Evolutionary conservation across 1,284 basidiomycete genomes (phyloP), one percentile per base, ranked within the genome.

Genomic region (Fomitopsis palustris): DNA sequence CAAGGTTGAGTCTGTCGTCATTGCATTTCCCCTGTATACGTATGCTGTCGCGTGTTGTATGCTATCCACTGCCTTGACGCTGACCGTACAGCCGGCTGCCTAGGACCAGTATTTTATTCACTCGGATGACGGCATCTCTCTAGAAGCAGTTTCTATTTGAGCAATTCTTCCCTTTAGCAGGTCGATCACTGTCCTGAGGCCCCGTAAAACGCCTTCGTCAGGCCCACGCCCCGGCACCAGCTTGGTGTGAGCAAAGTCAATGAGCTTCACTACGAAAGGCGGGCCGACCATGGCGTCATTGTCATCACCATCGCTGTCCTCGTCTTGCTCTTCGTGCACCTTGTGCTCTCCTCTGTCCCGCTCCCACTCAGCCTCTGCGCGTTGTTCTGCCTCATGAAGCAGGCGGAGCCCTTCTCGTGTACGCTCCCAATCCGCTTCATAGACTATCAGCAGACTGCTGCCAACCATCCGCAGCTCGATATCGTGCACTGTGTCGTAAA

Each of bases 231-330:
- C 93, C 0, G 85, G 81, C 2, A 76, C 80, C 9, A 91, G 65
- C 37, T 81, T 78, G 4, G 94, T 91, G 73, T 98, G 96, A 3
- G 94, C 96, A 73, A 98, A 98, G 77, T 98, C 96, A 61, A 98
- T 98, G 63, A 97, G 75, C 61, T 88, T 88, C 58, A 96, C 79
- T 9, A 80, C 76, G 63, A 83, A 87, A 9, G 90, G 82, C 16
- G 83, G 80, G 7, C 81, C 79, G 2, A 70, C 68, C 38, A 71
- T 70, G 55, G 72, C 72, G 54, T 73, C 67, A 14, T 68, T 74
- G 39, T 75, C 68, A 5, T 67, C 67, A 9, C 69, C 69, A 8
- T 72, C 73, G 2, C 67, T 67, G 6, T 71, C 69, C 12, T 74
- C 70, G 2, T 77, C 77, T 0, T 76, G 76, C 0, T 75, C 74